Evolutionary conservation across 306 rosid species (phyloP), one percentile per base, ranked within the genome.

Genomic region (Lablab purpureus): DNA sequence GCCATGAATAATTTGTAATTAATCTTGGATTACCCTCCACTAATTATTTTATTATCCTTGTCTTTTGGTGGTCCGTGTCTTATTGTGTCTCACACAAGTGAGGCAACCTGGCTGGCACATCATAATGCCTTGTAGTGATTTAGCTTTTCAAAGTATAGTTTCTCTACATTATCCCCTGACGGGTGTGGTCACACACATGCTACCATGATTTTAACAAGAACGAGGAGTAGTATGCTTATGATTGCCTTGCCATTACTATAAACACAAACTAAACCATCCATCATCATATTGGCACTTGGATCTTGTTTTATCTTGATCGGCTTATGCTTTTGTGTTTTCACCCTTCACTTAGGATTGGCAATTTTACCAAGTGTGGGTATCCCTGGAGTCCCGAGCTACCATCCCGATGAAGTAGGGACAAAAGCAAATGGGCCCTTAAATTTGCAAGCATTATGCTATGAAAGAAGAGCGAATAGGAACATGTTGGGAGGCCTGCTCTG

Each of bases 161-260:
- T 68, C 55, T 71, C 71, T 50, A 64, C 70, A 50, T 65, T 74
- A 77, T 54, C 56, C 84, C 83, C 80, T 40, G 30, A 64, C 62
- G 78, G 80, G 77, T 59, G 25, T 65, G 63, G 83, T 62, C 63
- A 67, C 46, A 76, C 88, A 77, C 91, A 88, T 88, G 88, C 60
- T 51, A 41, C 84, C 81, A 89, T 88, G 88, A 90, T 92, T 90
- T 87, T 85, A 85, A 47, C 83, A 71, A 77, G 81, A 85, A 84
- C 43, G 56, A 75, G 88, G 88, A 88, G 43, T 0, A 37, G 59
- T 81, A 59, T 84, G 87, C 84, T 82, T 86, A 87, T 87, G 75
- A 87, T 87, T 88, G 58, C 78, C 73, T 87, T 88, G 63, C 75
- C 75, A 78, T 55, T 70, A 47, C 64, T 77, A 62, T 78, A 74